Evolutionary conservation across 2,329 filamentous ascomycete species (phyloP).

Genomic region (Bipolaris bicolor): DNA sequence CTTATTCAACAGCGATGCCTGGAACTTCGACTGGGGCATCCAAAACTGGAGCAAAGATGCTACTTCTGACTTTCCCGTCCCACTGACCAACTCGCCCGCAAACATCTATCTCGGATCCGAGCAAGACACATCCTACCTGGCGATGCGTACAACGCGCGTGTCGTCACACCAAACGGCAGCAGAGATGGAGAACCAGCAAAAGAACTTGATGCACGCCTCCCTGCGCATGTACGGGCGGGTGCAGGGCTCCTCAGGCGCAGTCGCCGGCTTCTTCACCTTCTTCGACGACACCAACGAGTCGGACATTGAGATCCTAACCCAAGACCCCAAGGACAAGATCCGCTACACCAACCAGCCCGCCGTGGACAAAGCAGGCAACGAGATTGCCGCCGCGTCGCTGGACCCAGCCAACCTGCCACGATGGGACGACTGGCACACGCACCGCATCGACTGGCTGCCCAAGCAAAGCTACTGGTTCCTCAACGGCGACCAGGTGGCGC

Average conservation of each 20-base stretch:
- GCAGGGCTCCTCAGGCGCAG: constrained; percentile 54
- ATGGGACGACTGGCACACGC: constrained; percentile 64
- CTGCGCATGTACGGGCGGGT: constrained; percentile 57
- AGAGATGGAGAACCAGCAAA: constrained; percentile 56
- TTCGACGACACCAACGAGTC: constrained; percentile 55
- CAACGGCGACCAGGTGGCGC: constrained; percentile 58
- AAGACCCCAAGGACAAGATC: constrained; percentile 52
- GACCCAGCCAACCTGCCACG: constrained; percentile 56
- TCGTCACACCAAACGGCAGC: constrained; percentile 54
- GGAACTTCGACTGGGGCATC: constrained; percentile 46
- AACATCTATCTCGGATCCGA: constrained; percentile 55
- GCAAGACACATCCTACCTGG: constrained; percentile 51
- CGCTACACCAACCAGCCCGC: constrained; percentile 68
- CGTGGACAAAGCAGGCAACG: constrained; percentile 54
- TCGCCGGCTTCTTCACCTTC: constrained; percentile 64
- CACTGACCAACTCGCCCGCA: constrained; percentile 54
- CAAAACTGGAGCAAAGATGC: constrained; percentile 55
- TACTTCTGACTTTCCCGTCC: constrained; percentile 47
- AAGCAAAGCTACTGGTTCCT: constrained; percentile 63
- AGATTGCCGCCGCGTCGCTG: constrained; percentile 56
- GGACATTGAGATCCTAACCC: constrained; percentile 61
- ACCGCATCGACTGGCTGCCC: constrained; percentile 66
- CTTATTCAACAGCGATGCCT: constrained; percentile 46
- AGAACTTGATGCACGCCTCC: constrained; percentile 56
- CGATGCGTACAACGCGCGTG: constrained; percentile 55